Evolutionary conservation across 1,284 basidiomycete genomes (phyloP).

Genomic region (Fomitopsis betulina): DNA sequence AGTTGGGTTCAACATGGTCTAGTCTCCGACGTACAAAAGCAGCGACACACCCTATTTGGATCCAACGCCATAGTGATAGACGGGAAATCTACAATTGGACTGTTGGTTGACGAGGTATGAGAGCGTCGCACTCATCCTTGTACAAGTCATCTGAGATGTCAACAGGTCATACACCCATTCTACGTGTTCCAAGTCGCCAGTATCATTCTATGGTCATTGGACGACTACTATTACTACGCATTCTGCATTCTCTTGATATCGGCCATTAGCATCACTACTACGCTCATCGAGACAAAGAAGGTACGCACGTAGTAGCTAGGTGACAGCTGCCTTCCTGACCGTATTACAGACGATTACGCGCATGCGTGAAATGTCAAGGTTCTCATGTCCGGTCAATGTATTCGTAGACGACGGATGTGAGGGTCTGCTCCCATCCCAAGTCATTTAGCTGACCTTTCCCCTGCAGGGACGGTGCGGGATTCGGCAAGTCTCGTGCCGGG

Average conservation of each 20-base stretch:
- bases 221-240: conserved; percentile 97
- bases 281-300: conserved; percentile 90
- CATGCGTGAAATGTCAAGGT: conserved; percentile 97
- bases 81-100: conserved; percentile 76
- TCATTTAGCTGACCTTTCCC: background rate
- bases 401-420: conserved; percentile 73
- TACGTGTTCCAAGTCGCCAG: conserved; percentile 99
- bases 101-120: conserved; percentile 87
- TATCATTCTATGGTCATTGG: conserved; percentile 90
- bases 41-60: conserved; percentile 79
- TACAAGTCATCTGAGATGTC: background rate
- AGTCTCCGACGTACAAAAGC: conserved; percentile 45
- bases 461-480: conserved; percentile 65
- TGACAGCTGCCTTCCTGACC: background rate
- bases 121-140: conserved; percentile 4
- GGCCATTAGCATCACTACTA: conserved; percentile 80
- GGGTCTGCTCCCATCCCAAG: conserved; percentile 20
- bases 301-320: conserved; percentile 32
- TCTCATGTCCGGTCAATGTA: conserved; percentile 78
- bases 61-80: conserved; percentile 90
- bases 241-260: conserved; percentile 97
- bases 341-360: conserved; percentile 74
- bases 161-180: conserved; percentile 88
- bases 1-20: conserved; percentile 65
- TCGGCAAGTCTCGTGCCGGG: conserved; percentile 89